Conservation (phyloP, 2,329 filamentous ascomycete species). For the Cercospora zeae-maydis region DNA sequence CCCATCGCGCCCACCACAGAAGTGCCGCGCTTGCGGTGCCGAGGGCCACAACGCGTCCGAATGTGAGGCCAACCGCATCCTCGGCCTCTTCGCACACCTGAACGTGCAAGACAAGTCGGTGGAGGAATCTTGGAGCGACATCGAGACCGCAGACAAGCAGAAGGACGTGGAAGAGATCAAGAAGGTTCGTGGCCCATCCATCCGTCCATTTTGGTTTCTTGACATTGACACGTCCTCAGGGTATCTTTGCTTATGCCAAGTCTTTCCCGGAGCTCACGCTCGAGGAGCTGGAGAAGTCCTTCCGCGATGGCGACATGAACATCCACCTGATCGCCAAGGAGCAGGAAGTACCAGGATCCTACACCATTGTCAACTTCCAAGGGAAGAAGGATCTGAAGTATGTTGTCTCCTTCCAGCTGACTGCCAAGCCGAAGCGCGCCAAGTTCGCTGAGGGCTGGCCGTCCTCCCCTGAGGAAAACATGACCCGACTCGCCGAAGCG, state of each 20-base stretch:
- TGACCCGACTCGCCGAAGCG: constrained; percentile 50
- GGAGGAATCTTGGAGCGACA: constrained; percentile 58
- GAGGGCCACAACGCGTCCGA: constrained; percentile 54
- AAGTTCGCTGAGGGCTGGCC: constrained; percentile 51
- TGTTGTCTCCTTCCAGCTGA: constrained; percentile 49
- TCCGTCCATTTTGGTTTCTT: neutral
- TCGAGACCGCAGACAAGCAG: constrained; percentile 52
- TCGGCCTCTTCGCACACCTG: constrained; percentile 52
- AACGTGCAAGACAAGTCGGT: constrained; percentile 33
- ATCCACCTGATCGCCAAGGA: constrained; percentile 63
- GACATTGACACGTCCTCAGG: constrained; percentile 24
- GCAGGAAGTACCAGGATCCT: constrained; percentile 51
- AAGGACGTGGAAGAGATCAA: constrained; percentile 63
- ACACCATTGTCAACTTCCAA: constrained; percentile 70
- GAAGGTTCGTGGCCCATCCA: constrained; percentile 40
- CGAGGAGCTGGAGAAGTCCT: constrained; percentile 56
- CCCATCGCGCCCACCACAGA: constrained; percentile 53
- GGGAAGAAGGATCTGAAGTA: constrained; percentile 56
- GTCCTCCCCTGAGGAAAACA: constrained; percentile 47
- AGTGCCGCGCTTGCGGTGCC: constrained; percentile 60
- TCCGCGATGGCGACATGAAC: constrained; percentile 54
- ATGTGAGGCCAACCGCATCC: constrained; percentile 59
- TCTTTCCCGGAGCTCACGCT: constrained; percentile 57
- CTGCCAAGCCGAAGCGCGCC: constrained; percentile 45
- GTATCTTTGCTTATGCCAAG: constrained; percentile 56